Base-by-base conservation (phyloP, 1,139 yeast genomes). In the Candida sp. region DNA sequence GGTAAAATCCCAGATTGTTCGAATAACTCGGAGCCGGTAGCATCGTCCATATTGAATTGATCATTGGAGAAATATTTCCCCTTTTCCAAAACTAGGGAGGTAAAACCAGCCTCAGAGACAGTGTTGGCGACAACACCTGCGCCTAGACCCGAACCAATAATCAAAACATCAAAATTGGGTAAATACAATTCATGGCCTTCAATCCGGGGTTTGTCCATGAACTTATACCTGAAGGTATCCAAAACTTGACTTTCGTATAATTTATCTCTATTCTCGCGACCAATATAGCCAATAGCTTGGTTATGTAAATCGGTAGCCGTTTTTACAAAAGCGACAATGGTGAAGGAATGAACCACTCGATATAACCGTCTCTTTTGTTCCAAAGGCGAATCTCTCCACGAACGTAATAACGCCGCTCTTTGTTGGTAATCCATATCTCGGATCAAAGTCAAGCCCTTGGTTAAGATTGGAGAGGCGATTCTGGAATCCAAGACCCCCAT, bases 61-160 rank as follows among this genome's bases (percentile, higher is more conserved):
- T 61, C 52, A 19, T 64, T 67, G 35, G 63, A 61, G 46, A 58
- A 72, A 51, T 77, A 76, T 45, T 64, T 63, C 2, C 84, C 85
- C 55, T 79, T 79, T 53, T 80, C 85, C 15, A 80, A 54, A 2
- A 81, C 76, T 40, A 81, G 62, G 30, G 75, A 72, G 33, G 61
- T 65, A 51, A 56, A 63, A 8, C 84, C 84, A 33, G 65, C 68
- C 9, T 65, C 57, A 3, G 77, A 62, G 42, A 80, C 66, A 3
- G 79, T 68, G 40, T 75, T 73, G 2, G 83, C 84, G 0, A 70
- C 77, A 0, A 79, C 84, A 5, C 84, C 84, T 1, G 82, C 79
- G 4, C 83, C 82, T 15, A 78, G 62, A 2, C 86, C 86, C 4
- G 82, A 75, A 3, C 86, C 86, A 38, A 80, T 65, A 38, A 80